Percentiles rank a stretch among this genome's conserved stretches.
Evolutionary conservation across 768 basidiomycete genomes (phyloP).

Genomic region (Tephrocybe sp.): DNA sequence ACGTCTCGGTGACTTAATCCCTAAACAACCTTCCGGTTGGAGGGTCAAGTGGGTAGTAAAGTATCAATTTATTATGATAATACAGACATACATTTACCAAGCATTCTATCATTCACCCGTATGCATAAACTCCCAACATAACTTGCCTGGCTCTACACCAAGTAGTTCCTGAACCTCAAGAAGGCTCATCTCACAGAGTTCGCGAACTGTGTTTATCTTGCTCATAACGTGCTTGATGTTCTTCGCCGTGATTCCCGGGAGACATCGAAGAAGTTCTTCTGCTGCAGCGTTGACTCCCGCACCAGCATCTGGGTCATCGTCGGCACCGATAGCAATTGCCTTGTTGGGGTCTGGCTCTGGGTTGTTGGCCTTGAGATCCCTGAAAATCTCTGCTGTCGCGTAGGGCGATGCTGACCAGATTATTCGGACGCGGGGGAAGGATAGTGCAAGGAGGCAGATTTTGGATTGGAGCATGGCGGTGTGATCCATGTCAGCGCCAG

Average conservation of each 20-base stretch:
- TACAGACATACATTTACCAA: not conserved
- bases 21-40: too few species aligned
- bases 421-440: constrained; percentile 89
- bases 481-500: constrained; percentile 27
- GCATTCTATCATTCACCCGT: constrained; percentile 44
- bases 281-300: constrained; percentile 70
- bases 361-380: constrained; percentile 79
- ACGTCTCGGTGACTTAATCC: too few species aligned
- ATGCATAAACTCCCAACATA: constrained; percentile 82
- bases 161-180: constrained; percentile 68
- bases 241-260: constrained; percentile 85
- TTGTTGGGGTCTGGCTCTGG: constrained; percentile 76
- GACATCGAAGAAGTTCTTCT: constrained; percentile 76
- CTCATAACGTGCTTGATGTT: constrained; percentile 84
- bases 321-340: constrained; percentile 80
- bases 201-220: constrained; percentile 72
- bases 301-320: constrained; percentile 65
- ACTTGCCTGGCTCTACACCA: constrained; percentile 77
- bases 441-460: constrained; percentile 81
- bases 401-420: constrained; percentile 98
- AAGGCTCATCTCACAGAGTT: constrained; percentile 64
- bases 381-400: constrained; percentile 88
- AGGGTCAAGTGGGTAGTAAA: too few species aligned
- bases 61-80: not conserved
- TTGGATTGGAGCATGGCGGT: constrained; percentile 79